Base-by-base conservation (phyloP, 2,329 filamentous ascomycete genomes). In the Paraphaeosphaeria minitans region DNA sequence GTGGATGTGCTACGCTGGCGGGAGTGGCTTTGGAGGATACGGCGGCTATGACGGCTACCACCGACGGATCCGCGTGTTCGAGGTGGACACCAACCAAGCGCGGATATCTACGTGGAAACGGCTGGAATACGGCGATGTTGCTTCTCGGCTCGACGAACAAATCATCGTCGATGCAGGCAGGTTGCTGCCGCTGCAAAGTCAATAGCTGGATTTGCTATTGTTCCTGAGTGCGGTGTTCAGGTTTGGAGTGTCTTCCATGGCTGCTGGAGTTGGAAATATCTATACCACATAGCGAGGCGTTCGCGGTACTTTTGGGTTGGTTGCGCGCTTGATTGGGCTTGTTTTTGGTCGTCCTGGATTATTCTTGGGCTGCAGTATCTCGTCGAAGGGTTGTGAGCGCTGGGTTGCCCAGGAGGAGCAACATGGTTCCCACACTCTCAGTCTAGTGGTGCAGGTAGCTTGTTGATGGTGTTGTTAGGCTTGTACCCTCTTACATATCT, bases 1-100 rank as follows among this genome's bases (percentile, higher is more conserved):
- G 2, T 99, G 95, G 95, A 97, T 99, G 93, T 99, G 95, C 81
- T 98, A 98, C 77, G 94, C 89, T 9, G 95, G 95, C 33, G 95
- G 91, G 27, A 87, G 88, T 29, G 95, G 95, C 1, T 97, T 99
- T 69, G 95, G 95, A 56, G 95, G 95, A 0, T 99, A 99, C 74
- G 95, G 90, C 21, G 93, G 94, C 6, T 98, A 97, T 74, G 89
- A 88, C 43, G 90, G 89, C 4, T 98, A 90, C 74, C 84, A 93
- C 70, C 89, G 95, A 27, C 87, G 93, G 31, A 84, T 97, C 54
- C 86, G 95, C 49, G 85, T 99, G 45, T 99, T 95, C 73, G 94
- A 98, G 68, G 87, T 99, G 52, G 94, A 99, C 75, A 91, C 93
- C 78, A 96, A 96, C 72, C 87, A 91, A 59, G 94, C 90, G 8